Base-by-base conservation (phyloP, 129 eudicot species). In the Tagetes erecta region DNA sequence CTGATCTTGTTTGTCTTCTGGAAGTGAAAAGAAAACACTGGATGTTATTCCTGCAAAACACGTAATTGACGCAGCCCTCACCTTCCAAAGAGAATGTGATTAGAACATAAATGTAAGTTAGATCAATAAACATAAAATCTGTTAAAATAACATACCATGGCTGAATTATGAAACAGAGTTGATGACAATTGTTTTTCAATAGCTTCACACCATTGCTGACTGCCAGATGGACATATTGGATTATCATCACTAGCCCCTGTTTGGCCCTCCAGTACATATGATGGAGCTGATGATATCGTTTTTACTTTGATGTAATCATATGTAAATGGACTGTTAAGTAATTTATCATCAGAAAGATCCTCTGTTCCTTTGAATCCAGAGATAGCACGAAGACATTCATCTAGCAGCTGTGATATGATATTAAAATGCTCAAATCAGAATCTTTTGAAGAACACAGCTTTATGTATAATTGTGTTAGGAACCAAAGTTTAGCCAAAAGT, bases 31-130 rank as follows among this genome's bases (percentile, higher is more conserved):
- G 80, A 95, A 95, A 76, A 88, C 88, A 38, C 73, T 55, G 53
- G 92, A 88, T 62, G 99, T 95, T 42, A 95, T 83, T 81, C 99
- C 99, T 10, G 99, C 99, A 79, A 95, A 95, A 77, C 97, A 95
- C 71, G 92, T 95, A 53, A 95, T 70, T 5, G 99, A 78, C 55
- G 99, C 96, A 86, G 96, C 96, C 88, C 97, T 83, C 63, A 90
- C 97, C 98, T 94, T 71, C 64, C 65, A 76, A 42, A 37, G 45
- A 42, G 64, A 78, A 70, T 6, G 67, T 8, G 8, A 68, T 56
- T 38, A 83, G 73, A 75, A 34, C 57, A 53, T 57, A 45, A 36
- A 60, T 20, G 37, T 8, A 36, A 63, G 65, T 10, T 20, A 49
- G 20, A 72, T 69, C 50, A 9, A 62, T 65, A 36, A 56, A 80